A percentile compares a stretch with the other conserved stretches of the same genome.
Conservation (phyloP, 495 filamentous ascomycete species). For the Hypoxylon trugodes region DNA sequence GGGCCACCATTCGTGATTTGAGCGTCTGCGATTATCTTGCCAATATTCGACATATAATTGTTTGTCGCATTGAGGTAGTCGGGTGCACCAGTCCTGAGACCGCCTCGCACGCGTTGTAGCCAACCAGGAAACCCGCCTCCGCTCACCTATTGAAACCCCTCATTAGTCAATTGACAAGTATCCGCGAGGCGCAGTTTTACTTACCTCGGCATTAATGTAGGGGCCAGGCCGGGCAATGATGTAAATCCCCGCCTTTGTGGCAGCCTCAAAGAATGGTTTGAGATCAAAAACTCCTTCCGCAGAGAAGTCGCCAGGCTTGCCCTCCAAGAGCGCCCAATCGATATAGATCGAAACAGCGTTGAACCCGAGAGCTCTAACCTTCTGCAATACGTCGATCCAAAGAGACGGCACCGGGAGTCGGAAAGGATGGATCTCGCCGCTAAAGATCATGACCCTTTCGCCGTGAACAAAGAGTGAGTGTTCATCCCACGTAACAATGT, state of each 20-base stretch:
- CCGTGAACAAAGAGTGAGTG: conserved; percentile 77
- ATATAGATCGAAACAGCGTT: conserved; percentile 79
- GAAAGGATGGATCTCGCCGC: conserved; percentile 77
- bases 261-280: conserved; percentile 76
- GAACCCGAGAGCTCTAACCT: conserved; percentile 80
- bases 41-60: conserved; percentile 65
- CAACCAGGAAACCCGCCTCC: conserved; percentile 52
- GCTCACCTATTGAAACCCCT: conserved; percentile 29
- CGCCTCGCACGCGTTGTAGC: conserved; percentile 67
- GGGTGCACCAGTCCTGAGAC: conserved; percentile 65
- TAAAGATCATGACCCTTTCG: conserved; percentile 74
- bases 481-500: conserved; percentile 74
- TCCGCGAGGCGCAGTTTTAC: neutral
- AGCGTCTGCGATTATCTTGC: conserved; percentile 70
- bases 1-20: conserved; percentile 84
- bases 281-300: conserved; percentile 75
- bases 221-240: conserved; percentile 74
- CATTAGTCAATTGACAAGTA: neutral
- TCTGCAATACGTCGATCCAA: conserved; percentile 80
- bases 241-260: conserved; percentile 73
- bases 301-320: conserved; percentile 70
- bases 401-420: conserved; percentile 76
- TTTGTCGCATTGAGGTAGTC: conserved; percentile 73
- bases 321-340: conserved; percentile 83
- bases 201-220: conserved; percentile 65